A percentile compares a stretch with the other conserved stretches of the same genome.
These are phyloP conservation scores for Mycena floridula DNA, from an alignment of 768 basidiomycete genomes.

Conservation along the genomic window DNA sequence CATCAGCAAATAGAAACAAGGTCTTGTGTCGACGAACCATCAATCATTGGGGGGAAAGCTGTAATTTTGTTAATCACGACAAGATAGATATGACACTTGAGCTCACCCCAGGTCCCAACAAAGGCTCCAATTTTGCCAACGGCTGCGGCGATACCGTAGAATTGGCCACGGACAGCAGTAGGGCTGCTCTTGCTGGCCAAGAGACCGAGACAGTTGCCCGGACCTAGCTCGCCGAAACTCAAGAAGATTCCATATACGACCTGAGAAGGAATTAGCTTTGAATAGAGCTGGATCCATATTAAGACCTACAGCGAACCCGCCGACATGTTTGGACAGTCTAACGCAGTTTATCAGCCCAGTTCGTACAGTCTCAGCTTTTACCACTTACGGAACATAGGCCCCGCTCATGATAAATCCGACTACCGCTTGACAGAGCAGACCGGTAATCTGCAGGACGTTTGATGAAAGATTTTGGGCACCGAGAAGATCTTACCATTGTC, in stretches of 20 bases:
- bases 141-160: slow-evolving; percentile 83
- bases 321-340: slow-evolving; percentile 59
- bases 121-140: slow-evolving; percentile 83
- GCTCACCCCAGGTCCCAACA: slow-evolving; percentile 72
- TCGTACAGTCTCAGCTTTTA: neutral
- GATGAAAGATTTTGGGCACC: slow-evolving; percentile 3
- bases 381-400: slow-evolving; percentile 48
- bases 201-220: slow-evolving; percentile 82
- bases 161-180: slow-evolving; percentile 80
- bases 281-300: neutral
- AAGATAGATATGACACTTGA: neutral
- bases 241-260: slow-evolving; percentile 90
- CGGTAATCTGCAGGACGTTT: slow-evolving; percentile 43
- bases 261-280: slow-evolving; percentile 26
- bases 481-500: slow-evolving; percentile 48
- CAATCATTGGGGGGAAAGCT: slow-evolving; percentile 67
- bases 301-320: slow-evolving; percentile 61
- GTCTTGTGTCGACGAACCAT: slow-evolving; percentile 36
- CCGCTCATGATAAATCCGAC: slow-evolving; percentile 91
- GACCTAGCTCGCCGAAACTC: slow-evolving; percentile 83
- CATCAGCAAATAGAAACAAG: neutral
- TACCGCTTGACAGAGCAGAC: slow-evolving; percentile 61
- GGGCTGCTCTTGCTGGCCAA: slow-evolving; percentile 83
- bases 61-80: slow-evolving; percentile 1
- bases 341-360: neutral